Percentiles rank a stretch among this genome's conserved stretches.
phyloP scores from a whole-genome alignment of 306 rosid genomes.

The Prunus davidiana region DNA sequence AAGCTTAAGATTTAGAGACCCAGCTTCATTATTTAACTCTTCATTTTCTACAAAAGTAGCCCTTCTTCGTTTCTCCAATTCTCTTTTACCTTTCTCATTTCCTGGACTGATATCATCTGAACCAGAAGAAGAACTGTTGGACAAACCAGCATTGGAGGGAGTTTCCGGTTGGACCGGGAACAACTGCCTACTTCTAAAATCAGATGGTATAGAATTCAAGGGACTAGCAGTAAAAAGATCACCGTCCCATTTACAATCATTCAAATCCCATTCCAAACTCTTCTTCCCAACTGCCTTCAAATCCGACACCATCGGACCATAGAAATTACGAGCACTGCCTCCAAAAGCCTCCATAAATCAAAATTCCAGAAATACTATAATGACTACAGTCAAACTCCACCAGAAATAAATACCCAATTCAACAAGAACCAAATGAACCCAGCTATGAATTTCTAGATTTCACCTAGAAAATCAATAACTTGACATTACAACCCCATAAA shows the following conservation, averaged over 20 bases:
- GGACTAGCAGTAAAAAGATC: constrained; percentile 72
- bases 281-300: constrained; percentile 59
- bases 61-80: constrained; percentile 80
- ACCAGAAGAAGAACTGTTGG: constrained; percentile 69
- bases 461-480: constrained; percentile 26
- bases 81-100: constrained; percentile 53
- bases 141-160: constrained; percentile 43
- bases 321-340: constrained; percentile 48
- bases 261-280: constrained; percentile 76
- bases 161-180: constrained; percentile 47
- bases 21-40: constrained; percentile 48
- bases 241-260: constrained; percentile 90
- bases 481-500: neutral
- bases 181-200: constrained; percentile 46
- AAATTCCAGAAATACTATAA: neutral
- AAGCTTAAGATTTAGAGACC: constrained; percentile 62
- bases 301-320: constrained; percentile 40
- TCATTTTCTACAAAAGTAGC: constrained; percentile 51
- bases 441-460: neutral
- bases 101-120: constrained; percentile 61
- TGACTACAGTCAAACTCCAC: constrained; percentile 2
- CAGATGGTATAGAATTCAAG: constrained; percentile 45
- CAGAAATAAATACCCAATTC: constrained; percentile 23
- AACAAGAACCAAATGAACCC: neutral
- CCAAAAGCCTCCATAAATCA: constrained; percentile 65